phyloP scores from a whole-genome alignment of 2,329 filamentous ascomycete species.

The Septoria linicola region DNA sequence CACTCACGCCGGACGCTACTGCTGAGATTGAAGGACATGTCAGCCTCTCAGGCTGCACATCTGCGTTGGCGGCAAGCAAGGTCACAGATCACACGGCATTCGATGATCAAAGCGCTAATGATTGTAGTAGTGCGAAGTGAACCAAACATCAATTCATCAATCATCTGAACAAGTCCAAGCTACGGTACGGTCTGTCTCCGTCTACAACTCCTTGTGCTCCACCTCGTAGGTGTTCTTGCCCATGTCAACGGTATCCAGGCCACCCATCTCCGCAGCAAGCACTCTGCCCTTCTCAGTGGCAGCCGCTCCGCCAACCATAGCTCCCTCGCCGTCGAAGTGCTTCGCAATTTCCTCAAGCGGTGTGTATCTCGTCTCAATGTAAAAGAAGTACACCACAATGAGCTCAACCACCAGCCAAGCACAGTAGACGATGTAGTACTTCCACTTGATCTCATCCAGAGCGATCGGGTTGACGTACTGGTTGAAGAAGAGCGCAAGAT shows the following conservation, averaged over 20 bases:
- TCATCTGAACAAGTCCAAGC: too few species aligned
- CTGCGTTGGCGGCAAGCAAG: too few species aligned
- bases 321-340: conserved; percentile 47
- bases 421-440: conserved; percentile 37
- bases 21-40: too few species aligned
- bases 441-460: conserved; percentile 31
- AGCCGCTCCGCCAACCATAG: conserved; percentile 39
- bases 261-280: conserved; percentile 29
- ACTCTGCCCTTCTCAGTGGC: conserved; percentile 32
- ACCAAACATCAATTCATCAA: too few species aligned
- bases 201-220: conserved; percentile 31
- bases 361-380: conserved; percentile 46
- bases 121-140: too few species aligned
- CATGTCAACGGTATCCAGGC: conserved; percentile 26
- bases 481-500: conserved; percentile 48
- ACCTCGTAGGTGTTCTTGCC: conserved; percentile 26
- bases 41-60: too few species aligned
- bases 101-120: too few species aligned
- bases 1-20: too few species aligned
- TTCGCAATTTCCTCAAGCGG: conserved; percentile 49
- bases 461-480: conserved; percentile 40
- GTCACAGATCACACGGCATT: too few species aligned
- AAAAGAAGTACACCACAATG: conserved; percentile 37
- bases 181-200: too few species aligned
- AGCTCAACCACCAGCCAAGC: conserved; percentile 38